phyloP scores from a whole-genome alignment of 2,329 filamentous ascomycete genomes.

The Drechslerella coelobrocha region DNA sequence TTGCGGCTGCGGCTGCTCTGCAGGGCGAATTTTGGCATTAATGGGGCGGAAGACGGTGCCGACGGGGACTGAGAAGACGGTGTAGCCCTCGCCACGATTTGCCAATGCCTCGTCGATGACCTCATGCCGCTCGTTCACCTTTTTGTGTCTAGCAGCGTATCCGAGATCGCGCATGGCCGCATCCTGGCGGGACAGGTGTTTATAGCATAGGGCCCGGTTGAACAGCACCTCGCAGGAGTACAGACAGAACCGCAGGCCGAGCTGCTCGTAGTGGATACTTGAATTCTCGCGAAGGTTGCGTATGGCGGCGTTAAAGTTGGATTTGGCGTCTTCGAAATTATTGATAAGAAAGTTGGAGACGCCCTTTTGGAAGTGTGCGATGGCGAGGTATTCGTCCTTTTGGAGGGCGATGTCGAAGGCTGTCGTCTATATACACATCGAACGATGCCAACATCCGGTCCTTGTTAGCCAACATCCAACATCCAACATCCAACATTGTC shows the following conservation, averaged over 20 bases:
- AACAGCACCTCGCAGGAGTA: constrained; percentile 98
- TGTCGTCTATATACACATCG: constrained; percentile 28
- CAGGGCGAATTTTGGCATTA: constrained; percentile 95
- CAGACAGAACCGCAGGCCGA: constrained; percentile 92
- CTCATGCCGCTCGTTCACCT: constrained; percentile 84
- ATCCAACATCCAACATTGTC: too few relatives aligned
- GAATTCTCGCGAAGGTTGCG: constrained; percentile 93
- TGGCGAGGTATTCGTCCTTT: constrained; percentile 91
- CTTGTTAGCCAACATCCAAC: too few relatives aligned
- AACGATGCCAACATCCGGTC: neutral
- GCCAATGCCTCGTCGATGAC: constrained; percentile 97
- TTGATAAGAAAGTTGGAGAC: constrained; percentile 97
- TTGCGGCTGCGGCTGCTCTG: constrained; percentile 98
- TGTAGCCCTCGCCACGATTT: constrained; percentile 95
- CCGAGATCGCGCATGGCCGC: constrained; percentile 87
- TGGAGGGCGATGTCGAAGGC: constrained; percentile 79
- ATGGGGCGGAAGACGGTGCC: constrained; percentile 97
- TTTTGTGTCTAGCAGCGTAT: constrained; percentile 93
- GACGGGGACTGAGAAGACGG: constrained; percentile 96
- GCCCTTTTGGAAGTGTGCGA: constrained; percentile 97
- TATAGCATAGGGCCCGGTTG: constrained; percentile 95
- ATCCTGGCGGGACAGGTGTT: constrained; percentile 90
- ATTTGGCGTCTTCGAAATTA: constrained; percentile 94
- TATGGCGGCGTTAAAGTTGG: constrained; percentile 97
- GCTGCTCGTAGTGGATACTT: constrained; percentile 95